A percentile compares a stretch with the other conserved stretches of the same genome.
Conservation (phyloP, 1,284 basidiomycete species). For the Malassezia sympodialis region DNA sequence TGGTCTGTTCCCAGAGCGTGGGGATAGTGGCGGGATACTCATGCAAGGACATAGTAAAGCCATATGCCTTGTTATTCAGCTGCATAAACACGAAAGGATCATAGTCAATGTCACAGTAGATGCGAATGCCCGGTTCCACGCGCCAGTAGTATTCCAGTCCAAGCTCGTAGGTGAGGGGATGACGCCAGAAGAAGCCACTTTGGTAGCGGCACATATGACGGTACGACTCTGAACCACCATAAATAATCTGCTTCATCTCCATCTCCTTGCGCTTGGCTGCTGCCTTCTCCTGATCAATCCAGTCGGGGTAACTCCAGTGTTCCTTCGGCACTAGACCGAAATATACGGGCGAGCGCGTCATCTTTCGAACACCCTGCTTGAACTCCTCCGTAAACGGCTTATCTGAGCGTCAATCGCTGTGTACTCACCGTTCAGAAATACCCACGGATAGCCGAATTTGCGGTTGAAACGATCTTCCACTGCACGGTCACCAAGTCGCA, state of each 20-base stretch:
- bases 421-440: conserved; percentile 48
- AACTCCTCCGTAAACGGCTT: conserved; percentile 48
- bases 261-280: conserved; percentile 58
- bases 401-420: conserved; percentile 3
- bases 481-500: neutral
- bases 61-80: conserved; percentile 60
- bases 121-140: conserved; percentile 65
- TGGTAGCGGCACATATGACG: conserved; percentile 71
- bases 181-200: conserved; percentile 61
- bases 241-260: conserved; percentile 66
- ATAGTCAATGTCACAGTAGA: conserved; percentile 65
- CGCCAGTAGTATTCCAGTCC: conserved; percentile 85
- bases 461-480: conserved; percentile 42
- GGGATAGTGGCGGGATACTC: conserved; percentile 70
- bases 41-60: conserved; percentile 66
- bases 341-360: conserved; percentile 37
- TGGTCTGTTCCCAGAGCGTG: conserved; percentile 62
- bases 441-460: conserved; percentile 48
- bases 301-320: conserved; percentile 74
- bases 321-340: conserved; percentile 74
- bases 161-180: conserved; percentile 53
- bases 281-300: conserved; percentile 57
- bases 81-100: conserved; percentile 84
- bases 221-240: conserved; percentile 62
- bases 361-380: conserved; percentile 37